These are phyloP conservation scores for Xerophyta viscosa DNA, from an alignment of 106 monocot species.

Conservation along the genomic window DNA sequence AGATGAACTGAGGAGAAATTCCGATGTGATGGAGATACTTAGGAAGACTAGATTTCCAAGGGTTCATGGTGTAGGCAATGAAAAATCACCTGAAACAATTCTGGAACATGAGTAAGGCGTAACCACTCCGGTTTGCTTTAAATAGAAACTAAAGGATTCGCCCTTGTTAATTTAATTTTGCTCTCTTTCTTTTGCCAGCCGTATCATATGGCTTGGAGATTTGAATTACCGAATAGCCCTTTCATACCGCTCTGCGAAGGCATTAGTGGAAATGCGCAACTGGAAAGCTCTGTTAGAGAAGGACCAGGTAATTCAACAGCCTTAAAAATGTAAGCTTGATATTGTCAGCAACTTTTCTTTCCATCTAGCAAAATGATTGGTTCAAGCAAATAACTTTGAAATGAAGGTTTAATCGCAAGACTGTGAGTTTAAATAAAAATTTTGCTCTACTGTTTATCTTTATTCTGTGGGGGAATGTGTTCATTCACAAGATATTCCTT, in stretches of 20 bases:
- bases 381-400: neutral
- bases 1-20: no score
- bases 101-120: constrained; percentile 50
- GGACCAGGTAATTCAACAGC: constrained; percentile 24
- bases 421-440: no score
- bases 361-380: no score
- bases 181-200: constrained; percentile 18
- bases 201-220: constrained; percentile 57
- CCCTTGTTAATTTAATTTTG: neutral
- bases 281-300: constrained; percentile 55
- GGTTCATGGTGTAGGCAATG: constrained; percentile 24
- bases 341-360: no score
- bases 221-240: no score
- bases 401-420: no score
- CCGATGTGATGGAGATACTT: constrained; percentile 57
- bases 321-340: no score
- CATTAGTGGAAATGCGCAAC: no score
- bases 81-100: constrained; percentile 51
- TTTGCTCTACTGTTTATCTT: neutral
- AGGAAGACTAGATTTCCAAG: constrained; percentile 50
- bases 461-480: neutral
- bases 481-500: constrained; percentile 2
- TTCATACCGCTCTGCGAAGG: no score
- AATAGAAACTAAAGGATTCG: neutral
- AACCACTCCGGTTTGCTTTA: neutral